Conservation (phyloP, 352 stramenopile species). For the Phytophthora palmivora region DNA sequence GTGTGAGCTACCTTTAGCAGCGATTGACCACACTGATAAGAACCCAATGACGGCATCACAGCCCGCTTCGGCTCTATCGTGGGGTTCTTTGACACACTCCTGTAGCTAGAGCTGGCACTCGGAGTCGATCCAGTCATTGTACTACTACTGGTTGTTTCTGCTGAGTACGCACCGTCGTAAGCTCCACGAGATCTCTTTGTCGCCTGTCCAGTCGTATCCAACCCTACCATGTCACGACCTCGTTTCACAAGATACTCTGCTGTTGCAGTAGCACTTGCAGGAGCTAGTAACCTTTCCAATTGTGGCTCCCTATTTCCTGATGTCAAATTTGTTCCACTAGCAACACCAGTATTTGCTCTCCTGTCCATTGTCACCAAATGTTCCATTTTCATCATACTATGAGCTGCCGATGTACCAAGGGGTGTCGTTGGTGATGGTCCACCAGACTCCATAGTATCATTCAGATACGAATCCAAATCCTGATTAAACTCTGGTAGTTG, state of each 20-base stretch:
- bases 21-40: constrained; percentile 28
- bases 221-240: constrained; percentile 18
- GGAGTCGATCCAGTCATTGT: constrained; percentile 4
- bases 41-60: constrained; percentile 23
- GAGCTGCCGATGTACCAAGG: constrained; percentile 30
- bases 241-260: constrained; percentile 47
- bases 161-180: constrained; percentile 23
- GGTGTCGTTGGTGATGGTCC: constrained; percentile 56
- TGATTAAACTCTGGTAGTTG: constrained; percentile 76
- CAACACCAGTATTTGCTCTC: constrained; percentile 1
- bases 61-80: constrained; percentile 52
- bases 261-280: constrained; percentile 11
- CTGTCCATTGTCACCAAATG: constrained; percentile 32
- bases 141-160: constrained; percentile 8
- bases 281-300: constrained; percentile 48
- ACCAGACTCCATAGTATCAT: constrained; percentile 59
- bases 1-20: constrained; percentile 6
- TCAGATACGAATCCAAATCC: constrained; percentile 77
- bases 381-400: constrained; percentile 44
- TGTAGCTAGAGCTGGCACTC: constrained; percentile 26
- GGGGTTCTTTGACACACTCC: constrained; percentile 44
- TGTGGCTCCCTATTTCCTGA: constrained; percentile 39
- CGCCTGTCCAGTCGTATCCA: constrained; percentile 7
- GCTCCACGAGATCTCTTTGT: constrained; percentile 24
- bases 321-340: not conserved